Conservation (phyloP, 2,329 filamentous ascomycete species). For the Alternaria conjuncta region DNA sequence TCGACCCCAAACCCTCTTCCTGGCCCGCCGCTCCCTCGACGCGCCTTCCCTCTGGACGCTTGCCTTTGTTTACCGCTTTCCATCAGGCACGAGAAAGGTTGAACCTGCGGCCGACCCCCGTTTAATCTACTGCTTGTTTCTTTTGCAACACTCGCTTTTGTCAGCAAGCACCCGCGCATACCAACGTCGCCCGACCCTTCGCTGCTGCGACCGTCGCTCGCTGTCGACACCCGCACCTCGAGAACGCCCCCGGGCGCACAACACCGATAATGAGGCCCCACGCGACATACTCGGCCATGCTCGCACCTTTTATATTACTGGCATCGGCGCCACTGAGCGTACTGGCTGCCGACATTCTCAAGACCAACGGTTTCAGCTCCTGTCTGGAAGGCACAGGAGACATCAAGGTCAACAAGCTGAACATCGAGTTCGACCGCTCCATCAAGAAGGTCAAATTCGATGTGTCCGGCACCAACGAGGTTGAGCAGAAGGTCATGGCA, state of each 20-base stretch:
- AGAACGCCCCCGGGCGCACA: conserved; percentile 41
- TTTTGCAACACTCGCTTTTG: conserved; percentile 13
- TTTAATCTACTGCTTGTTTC: conserved; percentile 32
- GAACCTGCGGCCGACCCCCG: conserved; percentile 40
- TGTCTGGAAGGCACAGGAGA: conserved; percentile 65
- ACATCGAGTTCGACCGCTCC: conserved; percentile 79
- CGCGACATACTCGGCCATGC: conserved; percentile 46
- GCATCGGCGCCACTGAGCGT: conserved; percentile 55
- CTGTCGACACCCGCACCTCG: conserved; percentile 18
- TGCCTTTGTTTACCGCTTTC: conserved; percentile 19
- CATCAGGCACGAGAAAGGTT: conserved; percentile 43
- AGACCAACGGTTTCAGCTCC: conserved; percentile 79
- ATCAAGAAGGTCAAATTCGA: conserved; percentile 80
- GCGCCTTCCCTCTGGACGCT: conserved; percentile 8
- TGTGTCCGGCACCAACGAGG: conserved; percentile 76
- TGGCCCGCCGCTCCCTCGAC: neutral
- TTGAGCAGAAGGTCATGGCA: conserved; percentile 80
- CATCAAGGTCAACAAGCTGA: conserved; percentile 74
- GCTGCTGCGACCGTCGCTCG: conserved; percentile 6
- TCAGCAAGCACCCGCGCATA: neutral
- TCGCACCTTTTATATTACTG: conserved; percentile 47
- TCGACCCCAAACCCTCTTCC: neutral
- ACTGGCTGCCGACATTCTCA: conserved; percentile 73
- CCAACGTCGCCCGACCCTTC: neutral
- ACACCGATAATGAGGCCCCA: conserved; percentile 40